Base-by-base conservation (phyloP, 768 basidiomycete species). In the Xanthoconium purpureum region DNA sequence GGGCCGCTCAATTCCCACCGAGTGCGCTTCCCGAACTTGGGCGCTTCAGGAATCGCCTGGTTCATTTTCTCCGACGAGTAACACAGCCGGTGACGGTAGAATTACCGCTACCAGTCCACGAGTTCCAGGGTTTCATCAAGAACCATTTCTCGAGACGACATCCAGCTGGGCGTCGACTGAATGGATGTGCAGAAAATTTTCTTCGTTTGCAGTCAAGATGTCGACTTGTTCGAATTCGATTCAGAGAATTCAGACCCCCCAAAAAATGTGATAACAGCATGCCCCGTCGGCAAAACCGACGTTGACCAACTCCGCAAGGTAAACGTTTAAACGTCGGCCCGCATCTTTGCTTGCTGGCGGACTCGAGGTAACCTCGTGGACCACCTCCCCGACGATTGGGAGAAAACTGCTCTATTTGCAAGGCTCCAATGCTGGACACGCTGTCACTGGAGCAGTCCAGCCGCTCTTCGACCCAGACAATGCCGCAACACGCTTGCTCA, bases 1-100 rank as follows among this genome's bases (percentile, higher is more conserved):
- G 50, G 62, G 55, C 61, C 57, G 61, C 50, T 53, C 46, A 55
- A 50, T 71, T 72, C 70, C 70, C 70, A 71, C 70, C 69, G 18
- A 62, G 49, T 55, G 24, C 53, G 33, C 54, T 57, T 61, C 52
- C 54, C 58, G 56, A 60, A 44, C 47, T 46, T 60, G 43, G 37
- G 66, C 64, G 66, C 46, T 38, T 56, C 46, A 52, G 20, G 56
- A 59, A 62, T 46, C 47, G 11, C 48, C 46, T 38, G 42, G 6
- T 56, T 20, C 43, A 37, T 47, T 51, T 55, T 54, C 50, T 57
- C 63, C 45, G 56, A 57, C 57, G 42, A 36, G 50, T 35, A 43
- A 36, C 48, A 52, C 52, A 54, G 59, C 60, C 60, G 40, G 3
- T 45, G 20, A 35, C 47, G 40, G 33, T 33, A 37, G 44, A 42